Base-by-base conservation (phyloP, 208 protist species). In the Angomonas deanei region DNA sequence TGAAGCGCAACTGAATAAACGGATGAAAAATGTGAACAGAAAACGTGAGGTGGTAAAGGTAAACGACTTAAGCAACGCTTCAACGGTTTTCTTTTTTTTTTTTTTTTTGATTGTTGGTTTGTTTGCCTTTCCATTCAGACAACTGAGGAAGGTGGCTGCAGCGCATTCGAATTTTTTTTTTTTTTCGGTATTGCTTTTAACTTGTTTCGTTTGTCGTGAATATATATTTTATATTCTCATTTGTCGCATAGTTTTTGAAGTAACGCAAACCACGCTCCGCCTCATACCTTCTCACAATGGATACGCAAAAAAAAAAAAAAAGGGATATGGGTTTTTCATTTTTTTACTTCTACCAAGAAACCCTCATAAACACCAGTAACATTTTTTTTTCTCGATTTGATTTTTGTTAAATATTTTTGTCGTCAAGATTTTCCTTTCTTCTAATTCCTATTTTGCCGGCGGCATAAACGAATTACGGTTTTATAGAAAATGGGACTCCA, bases 401-500 rank as follows among this genome's bases (percentile, higher is more conserved):
- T 46, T 8, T 60, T 36, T 39, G 28, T 42, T 15, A 6, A 42
- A 1, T 60, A 28, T 33, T 24, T 26, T 36, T 57, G 8, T 57
- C 17, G 3, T n/a, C n/a, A n/a, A n/a, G n/a, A n/a, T n/a, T n/a
- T n/a, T n/a, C n/a, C n/a, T n/a, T 46, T 54, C 48, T 24, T 27
- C 10, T 54, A n/a, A 27, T 6, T 24, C 23, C 8, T 54, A 8
- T 54, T 54, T 17, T 27, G 10, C 48, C 48, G 48, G 10, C 21
- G n/a, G n/a, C n/a, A 32, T 24, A 31, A 11, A 53, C 47, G 19
- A 6, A 17, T 53, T 53, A 53, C 47, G 8, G 47, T 42, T 31
- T 21, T 73, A 53, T 86, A 53, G 47, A 26, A 53, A 90, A 24
- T 87, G 70, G 11, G 61, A 66, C 36, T 72, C 66, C 21, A 85